Evolutionary conservation across 2,329 filamentous ascomycete species (phyloP).

Genomic region (Xylaria polymorpha): DNA sequence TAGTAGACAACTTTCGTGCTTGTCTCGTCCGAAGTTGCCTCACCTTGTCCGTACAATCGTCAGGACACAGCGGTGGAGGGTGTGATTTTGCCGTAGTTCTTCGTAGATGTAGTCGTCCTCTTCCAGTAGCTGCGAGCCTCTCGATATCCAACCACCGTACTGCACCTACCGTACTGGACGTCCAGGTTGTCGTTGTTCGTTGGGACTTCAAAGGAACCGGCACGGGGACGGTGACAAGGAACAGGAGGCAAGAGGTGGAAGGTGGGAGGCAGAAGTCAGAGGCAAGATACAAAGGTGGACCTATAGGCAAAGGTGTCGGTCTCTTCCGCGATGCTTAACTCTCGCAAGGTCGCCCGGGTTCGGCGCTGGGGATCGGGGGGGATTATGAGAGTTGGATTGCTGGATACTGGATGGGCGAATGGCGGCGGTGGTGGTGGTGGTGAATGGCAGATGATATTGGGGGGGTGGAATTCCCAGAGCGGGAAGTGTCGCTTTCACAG

Average conservation of each 20-base stretch:
- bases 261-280: neutral
- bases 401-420: neutral
- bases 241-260: neutral
- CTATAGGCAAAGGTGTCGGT: constrained; percentile 13
- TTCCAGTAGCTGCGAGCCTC: constrained; percentile 13
- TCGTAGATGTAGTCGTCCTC: neutral
- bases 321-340: neutral
- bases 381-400: neutral
- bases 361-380: constrained; percentile 8
- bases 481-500: constrained; percentile 28
- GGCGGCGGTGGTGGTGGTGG: neutral
- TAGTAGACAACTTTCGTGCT: constrained; percentile 21
- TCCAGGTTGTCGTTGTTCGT: neutral
- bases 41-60: constrained; percentile 7
- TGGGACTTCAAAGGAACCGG: neutral
- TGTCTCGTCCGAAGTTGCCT: constrained; percentile 22
- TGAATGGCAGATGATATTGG: constrained; percentile 1
- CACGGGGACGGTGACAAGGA: neutral
- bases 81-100: constrained; percentile 15
- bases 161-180: neutral
- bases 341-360: constrained; percentile 19
- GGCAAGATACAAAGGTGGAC: neutral
- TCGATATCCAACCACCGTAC: neutral
- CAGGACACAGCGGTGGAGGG: neutral
- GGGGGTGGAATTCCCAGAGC: constrained; percentile 14